Conservation (phyloP, 371 early-diverging fungal species). For the Chytridium lagenaria region DNA sequence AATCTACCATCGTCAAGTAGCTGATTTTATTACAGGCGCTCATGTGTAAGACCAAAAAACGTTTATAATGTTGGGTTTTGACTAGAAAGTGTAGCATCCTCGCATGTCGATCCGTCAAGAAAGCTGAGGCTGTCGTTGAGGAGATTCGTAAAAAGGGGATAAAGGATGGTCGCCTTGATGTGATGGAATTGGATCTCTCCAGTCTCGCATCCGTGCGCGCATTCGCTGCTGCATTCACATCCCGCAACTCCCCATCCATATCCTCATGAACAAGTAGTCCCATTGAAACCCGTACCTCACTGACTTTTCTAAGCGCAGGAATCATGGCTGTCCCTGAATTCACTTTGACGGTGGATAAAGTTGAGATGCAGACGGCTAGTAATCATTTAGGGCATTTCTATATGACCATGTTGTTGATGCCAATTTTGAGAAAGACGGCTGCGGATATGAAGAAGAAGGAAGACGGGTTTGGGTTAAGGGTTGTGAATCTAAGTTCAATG, state of each 20-base stretch:
- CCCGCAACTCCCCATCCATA: constrained; percentile 53
- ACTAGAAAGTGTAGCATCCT: constrained; percentile 15
- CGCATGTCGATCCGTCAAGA: constrained; percentile 22
- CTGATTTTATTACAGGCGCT: too few species aligned
- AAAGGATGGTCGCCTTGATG: constrained; percentile 44
- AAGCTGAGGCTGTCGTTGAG: constrained; percentile 13
- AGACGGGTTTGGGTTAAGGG: constrained; percentile 23
- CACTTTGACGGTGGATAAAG: constrained; percentile 67
- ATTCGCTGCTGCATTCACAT: constrained; percentile 62
- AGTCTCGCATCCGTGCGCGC: constrained; percentile 59
- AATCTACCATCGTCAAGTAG: background rate
- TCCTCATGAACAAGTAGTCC: constrained; percentile 69
- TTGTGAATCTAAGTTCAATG: constrained; percentile 42
- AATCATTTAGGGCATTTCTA: constrained; percentile 48
- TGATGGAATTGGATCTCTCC: constrained; percentile 65
- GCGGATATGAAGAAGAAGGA: constrained; percentile 10
- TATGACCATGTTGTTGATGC: constrained; percentile 36
- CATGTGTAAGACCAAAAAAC: constrained; percentile 16
- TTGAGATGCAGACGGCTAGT: constrained; percentile 68
- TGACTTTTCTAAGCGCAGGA: constrained; percentile 56
- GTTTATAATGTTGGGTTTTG: too few species aligned
- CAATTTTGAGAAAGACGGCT: constrained; percentile 28
- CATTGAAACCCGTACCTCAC: too few species aligned
- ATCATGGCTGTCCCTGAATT: constrained; percentile 69
- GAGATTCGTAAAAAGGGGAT: constrained; percentile 1